Evolutionary conservation across 73 alveolate genomes (phyloP), one percentile per base, ranked within the genome.

Genomic region (Uronychia binucleata): DNA sequence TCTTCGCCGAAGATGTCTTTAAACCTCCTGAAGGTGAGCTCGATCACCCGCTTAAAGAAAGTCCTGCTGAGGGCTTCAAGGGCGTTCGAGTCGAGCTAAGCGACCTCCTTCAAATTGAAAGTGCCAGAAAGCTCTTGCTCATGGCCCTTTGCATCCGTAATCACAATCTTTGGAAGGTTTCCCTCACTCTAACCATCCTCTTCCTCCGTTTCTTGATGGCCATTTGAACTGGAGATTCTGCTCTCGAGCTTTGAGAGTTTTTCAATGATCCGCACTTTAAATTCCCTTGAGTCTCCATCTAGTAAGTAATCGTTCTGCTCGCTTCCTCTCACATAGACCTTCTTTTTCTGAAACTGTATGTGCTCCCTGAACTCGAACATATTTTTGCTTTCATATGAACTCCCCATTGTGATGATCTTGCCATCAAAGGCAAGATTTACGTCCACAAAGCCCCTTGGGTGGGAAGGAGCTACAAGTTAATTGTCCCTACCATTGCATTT

Each of bases 401-500:
- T 57, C 28, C 28, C 30, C 14, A 57, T 57, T 19, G 91, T 87
- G 8, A 91, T 33, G 25, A 77, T 75, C 75, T 83, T 84, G 5
- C 90, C 89, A 14, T 92, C 91, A 77, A 78, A 92, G 1, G 81
- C 26, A 0, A 92, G 28, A 76, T 84, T 77, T 19, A 92, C 59
- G 29, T 83, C 76, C 0, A 92, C 97, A 79, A 77, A 83, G 26
- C 97, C 97, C 1, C 86, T 78, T 26, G 78, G 79, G 57, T 88
- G 88, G 27, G 94, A 85, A 1, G 97, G 97, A 34, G 97, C n/a
- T n/a, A n/a, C n/a, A n/a, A n/a, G n/a, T n/a, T n/a, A n/a, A n/a
- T n/a, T n/a, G n/a, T n/a, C n/a, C n/a, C n/a, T n/a, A n/a, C n/a
- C 89, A 79, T 86, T 79, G 59, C 97, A 92, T 83, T 79, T 92